Evolutionary conservation across 352 stramenopile genomes (phyloP).

Genomic region (Globisporangium mamillatum): DNA sequence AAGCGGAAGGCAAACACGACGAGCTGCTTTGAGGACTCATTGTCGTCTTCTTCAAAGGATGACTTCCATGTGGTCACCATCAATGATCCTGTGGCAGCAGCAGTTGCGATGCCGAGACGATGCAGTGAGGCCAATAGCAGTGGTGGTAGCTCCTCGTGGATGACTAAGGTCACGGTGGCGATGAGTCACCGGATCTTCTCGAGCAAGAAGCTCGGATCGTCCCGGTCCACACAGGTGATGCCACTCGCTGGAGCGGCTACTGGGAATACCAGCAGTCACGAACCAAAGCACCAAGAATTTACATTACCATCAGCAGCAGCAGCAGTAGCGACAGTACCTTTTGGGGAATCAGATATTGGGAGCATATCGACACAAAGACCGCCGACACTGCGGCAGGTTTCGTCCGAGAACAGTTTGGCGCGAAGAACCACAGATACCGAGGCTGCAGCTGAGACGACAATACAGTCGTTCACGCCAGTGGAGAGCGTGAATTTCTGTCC

Average conservation of each 20-base stretch:
- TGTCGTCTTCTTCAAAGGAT: constrained; percentile 10
- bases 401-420: constrained; percentile 27
- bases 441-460: not conserved
- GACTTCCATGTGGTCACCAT: constrained; percentile 42
- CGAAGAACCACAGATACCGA: not conserved
- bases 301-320: not conserved
- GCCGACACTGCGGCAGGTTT: constrained; percentile 22
- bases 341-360: not conserved
- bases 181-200: constrained; percentile 69
- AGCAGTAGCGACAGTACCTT: not conserved
- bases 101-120: constrained; percentile 11
- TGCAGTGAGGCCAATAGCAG: constrained; percentile 25
- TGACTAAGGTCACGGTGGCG: constrained; percentile 55
- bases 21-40: constrained; percentile 25
- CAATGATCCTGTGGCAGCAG: not conserved
- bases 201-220: constrained; percentile 41
- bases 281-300: not conserved
- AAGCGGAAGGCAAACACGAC: constrained; percentile 26
- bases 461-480: constrained; percentile 10
- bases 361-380: not conserved
- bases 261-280: not conserved
- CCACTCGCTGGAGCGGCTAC: constrained; percentile 24
- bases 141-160: constrained; percentile 46
- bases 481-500: constrained; percentile 23
- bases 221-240: constrained; percentile 63